These are phyloP conservation scores for Rhododendron kiyosumense DNA, from an alignment of 148 eudicot genomes.

Conservation along the genomic window DNA sequence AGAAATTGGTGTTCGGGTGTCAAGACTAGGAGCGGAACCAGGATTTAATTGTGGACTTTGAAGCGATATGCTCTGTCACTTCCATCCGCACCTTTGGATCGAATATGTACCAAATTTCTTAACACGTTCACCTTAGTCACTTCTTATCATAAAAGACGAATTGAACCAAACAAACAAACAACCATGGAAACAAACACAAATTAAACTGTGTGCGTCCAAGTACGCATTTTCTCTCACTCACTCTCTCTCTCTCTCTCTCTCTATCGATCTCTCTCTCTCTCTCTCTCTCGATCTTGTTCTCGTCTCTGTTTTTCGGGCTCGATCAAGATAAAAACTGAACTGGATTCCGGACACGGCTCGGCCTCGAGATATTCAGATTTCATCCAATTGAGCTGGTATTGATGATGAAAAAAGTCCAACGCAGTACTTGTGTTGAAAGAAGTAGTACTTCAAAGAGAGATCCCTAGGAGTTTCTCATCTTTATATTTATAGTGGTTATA, in stretches of 20 bases:
- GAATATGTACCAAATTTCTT: no score
- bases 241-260: neutral
- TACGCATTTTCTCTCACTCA: neutral
- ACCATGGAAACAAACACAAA: neutral
- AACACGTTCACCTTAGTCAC: no score
- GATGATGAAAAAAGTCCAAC: neutral
- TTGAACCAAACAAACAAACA: neutral
- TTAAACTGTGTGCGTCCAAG: neutral
- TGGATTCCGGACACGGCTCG: neutral
- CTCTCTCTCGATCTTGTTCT: neutral
- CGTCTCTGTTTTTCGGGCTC: neutral
- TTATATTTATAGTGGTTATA: neutral
- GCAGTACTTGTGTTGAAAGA: neutral
- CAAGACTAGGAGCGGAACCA: no score
- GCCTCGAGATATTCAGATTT: neutral
- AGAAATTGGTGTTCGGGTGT: no score
- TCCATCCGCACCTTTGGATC: no score
- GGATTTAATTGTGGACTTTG: no score
- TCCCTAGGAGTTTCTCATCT: no score
- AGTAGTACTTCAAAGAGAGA: no score
- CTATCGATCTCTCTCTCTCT: neutral
- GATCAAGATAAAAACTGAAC: neutral
- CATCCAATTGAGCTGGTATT: neutral
- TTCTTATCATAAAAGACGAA: no score
- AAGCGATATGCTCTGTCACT: no score